Conservation (phyloP, 192 early-diverging fungal species). For the Funneliformis mosseae region DNA sequence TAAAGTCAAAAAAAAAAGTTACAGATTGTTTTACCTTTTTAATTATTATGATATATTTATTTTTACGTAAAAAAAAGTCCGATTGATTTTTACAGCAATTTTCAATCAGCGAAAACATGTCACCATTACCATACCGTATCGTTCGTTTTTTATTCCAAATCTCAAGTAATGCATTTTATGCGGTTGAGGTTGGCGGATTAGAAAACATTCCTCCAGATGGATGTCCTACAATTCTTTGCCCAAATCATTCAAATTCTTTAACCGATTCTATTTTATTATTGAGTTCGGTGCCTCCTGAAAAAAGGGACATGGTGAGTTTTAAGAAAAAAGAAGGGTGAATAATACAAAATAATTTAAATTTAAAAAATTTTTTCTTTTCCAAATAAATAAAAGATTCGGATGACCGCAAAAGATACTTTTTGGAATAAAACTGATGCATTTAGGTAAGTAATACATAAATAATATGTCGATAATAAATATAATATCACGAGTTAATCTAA, state of each 20-base stretch:
- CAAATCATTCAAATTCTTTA: constrained; percentile 46
- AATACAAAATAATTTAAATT: background rate
- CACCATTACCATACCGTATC: constrained; percentile 39
- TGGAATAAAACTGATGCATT: constrained; percentile 44
- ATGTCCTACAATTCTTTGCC: constrained; percentile 43
- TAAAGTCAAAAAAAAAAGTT: background rate
- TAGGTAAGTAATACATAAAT: constrained; percentile 32
- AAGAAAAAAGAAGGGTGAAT: background rate
- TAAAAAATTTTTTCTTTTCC: background rate
- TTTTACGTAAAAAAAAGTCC: too few species aligned
- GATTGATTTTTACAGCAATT: background rate
- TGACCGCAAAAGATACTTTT: constrained; percentile 49
- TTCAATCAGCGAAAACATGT: background rate
- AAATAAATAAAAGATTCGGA: constrained; percentile 28
- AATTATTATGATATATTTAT: too few species aligned
- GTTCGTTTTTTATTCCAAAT: constrained; percentile 47
- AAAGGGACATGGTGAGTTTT: constrained; percentile 33
- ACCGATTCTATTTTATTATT: constrained; percentile 44
- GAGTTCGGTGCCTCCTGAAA: constrained; percentile 39
- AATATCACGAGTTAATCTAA: background rate
- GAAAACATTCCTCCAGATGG: constrained; percentile 47
- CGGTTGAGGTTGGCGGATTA: constrained; percentile 43
- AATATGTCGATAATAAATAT: background rate
- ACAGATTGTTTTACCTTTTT: too few species aligned
- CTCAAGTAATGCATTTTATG: constrained; percentile 45